Percentiles rank a stretch among this genome's conserved stretches.
Evolutionary conservation across 176 grass and related monocot species (phyloP).

Genomic region (Leersia perrieri): DNA sequence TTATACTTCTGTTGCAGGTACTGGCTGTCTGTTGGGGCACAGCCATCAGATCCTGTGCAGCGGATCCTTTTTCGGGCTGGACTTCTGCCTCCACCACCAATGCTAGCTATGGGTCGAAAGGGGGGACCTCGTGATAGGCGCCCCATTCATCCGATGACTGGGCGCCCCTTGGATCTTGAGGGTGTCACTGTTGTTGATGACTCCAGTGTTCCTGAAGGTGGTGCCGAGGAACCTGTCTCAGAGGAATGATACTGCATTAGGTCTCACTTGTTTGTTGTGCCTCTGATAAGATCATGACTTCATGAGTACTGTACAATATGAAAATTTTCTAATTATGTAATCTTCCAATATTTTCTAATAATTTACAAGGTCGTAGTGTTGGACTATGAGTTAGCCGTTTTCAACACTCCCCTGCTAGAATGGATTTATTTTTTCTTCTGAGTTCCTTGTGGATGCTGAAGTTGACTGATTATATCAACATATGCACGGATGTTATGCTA

Average conservation of each 20-base stretch:
- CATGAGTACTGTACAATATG: neutral
- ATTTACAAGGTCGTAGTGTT: neutral
- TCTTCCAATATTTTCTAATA: neutral
- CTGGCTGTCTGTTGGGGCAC: slow-evolving; percentile 89
- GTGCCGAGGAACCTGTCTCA: slow-evolving; percentile 23
- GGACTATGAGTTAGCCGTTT: slow-evolving; percentile 3
- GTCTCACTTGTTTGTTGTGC: slow-evolving; percentile 24
- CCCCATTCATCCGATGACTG: slow-evolving; percentile 81
- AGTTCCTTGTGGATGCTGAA: neutral
- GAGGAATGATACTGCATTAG: slow-evolving; percentile 15
- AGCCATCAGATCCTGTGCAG: slow-evolving; percentile 87
- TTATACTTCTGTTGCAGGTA: slow-evolving; percentile 42
- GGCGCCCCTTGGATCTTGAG: slow-evolving; percentile 48
- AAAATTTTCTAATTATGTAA: neutral
- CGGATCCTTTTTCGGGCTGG: slow-evolving; percentile 81
- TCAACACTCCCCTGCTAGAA: neutral
- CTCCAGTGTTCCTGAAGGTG: slow-evolving; percentile 32
- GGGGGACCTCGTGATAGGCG: slow-evolving; percentile 66
- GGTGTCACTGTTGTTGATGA: slow-evolving; percentile 28
- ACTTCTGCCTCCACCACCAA: slow-evolving; percentile 75
- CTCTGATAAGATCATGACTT: slow-evolving; percentile 20
- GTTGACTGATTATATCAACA: neutral
- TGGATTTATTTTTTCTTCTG: neutral
- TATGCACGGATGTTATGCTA: neutral
- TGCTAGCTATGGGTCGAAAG: slow-evolving; percentile 76